Conservation (phyloP, 441 rosid species). For the Populus tomentosa region DNA sequence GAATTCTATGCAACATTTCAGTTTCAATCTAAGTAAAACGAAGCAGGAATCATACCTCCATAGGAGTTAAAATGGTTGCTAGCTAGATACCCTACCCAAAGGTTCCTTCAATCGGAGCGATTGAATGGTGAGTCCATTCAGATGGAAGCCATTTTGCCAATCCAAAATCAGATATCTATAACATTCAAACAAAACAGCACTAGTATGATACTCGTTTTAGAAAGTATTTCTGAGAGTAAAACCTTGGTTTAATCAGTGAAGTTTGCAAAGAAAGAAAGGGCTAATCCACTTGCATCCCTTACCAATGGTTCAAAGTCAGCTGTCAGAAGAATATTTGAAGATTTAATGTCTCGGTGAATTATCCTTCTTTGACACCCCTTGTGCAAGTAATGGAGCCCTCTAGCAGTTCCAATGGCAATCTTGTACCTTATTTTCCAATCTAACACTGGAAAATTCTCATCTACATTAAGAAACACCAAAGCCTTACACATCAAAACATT, state of each 20-base stretch:
- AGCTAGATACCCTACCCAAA: conserved; percentile 58
- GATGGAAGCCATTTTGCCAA: conserved; percentile 99
- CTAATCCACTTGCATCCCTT: conserved; percentile 27
- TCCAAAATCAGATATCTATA: conserved; percentile 93
- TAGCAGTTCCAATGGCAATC: conserved; percentile 76
- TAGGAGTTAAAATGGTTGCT: neutral
- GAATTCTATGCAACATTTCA: neutral
- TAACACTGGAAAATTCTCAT: conserved; percentile 42
- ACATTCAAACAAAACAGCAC: neutral
- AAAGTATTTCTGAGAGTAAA: neutral
- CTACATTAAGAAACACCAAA: conserved; percentile 28
- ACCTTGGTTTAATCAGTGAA: neutral
- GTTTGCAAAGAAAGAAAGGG: neutral
- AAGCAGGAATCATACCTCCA: neutral
- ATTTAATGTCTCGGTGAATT: conserved; percentile 89
- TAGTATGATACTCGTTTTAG: neutral
- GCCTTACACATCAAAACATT: neutral
- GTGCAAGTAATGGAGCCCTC: conserved; percentile 82
- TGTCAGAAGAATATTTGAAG: conserved; percentile 78
- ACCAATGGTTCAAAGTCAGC: conserved; percentile 71
- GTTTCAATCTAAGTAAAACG: neutral
- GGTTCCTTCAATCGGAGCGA: conserved; percentile 97
- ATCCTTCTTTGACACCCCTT: conserved; percentile 92
- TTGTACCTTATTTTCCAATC: conserved; percentile 80
- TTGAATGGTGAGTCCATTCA: conserved; percentile 96